Base-by-base conservation (phyloP, 2,329 filamentous ascomycete genomes). In the Alternaria solani region DNA sequence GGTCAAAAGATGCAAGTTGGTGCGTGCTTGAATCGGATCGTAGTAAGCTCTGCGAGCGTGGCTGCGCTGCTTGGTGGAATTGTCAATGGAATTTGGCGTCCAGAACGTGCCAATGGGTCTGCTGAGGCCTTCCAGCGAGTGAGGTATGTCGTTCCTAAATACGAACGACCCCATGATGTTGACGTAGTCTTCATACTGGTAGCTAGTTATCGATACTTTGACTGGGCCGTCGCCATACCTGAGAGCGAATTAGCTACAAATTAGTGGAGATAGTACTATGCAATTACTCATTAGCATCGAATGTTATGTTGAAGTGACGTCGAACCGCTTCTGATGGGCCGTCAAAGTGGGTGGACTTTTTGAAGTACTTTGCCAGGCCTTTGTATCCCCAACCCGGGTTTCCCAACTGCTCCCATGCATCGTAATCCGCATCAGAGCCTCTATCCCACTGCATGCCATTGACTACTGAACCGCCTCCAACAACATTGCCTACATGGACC, bases 371-470 rank as follows among this genome's bases (percentile, higher is more conserved):
- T 16, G 73, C 55, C 8, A 84, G 62, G 12, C 78, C 78, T 46
- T 84, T 75, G 82, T 83, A 88, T 1, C 81, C 80, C 87, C 87
- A 89, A 0, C 85, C 86, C 1, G 71, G 55, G 64, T 87, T 88
- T 1, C 86, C 86, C 8, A 89, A 70, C 36, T 79, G 73, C 48
- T 81, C 82, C 86, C 86, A 89, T 4, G 80, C 81, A 71, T 88
- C 82, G 59, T 78, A 78, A 48, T 77, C 75, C 8, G 59, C 72
- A 25, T 66, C 63, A 9, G 66, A 62, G 20, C 69, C 76, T 8
- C 76, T 63, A 43, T 74, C 73, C 55, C 73, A 77, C 26, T 70
- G 64, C 72, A 79, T 73, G 2, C 73, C 73, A 62, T 79, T 79
- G 49, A 77, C 65, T 1, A 70, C 67, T 3, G 69, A 68, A n/a